Percentiles rank a stretch among this genome's conserved stretches.
Evolutionary conservation across 2,329 filamentous ascomycete species (phyloP).

Genomic region (Penicillium vulpinum): DNA sequence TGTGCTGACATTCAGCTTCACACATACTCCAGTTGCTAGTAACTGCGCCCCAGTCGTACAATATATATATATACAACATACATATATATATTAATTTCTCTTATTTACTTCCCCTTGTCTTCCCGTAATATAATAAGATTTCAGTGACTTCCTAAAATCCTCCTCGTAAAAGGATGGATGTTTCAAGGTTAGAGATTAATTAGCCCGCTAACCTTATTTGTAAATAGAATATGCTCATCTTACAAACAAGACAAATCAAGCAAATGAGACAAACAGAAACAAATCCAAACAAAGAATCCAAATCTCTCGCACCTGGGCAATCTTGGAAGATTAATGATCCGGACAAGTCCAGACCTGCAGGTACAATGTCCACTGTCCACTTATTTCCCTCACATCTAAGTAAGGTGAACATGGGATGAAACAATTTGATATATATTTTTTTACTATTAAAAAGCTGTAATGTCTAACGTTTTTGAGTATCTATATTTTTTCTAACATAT

Average conservation of each 20-base stretch:
- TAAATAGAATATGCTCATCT: no score
- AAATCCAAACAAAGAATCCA: no score
- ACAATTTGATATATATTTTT: slow-evolving; percentile 4
- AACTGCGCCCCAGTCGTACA: no score
- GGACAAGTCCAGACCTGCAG: slow-evolving; percentile 5
- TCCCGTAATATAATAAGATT: neutral
- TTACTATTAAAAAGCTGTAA: no score
- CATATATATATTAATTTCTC: neutral
- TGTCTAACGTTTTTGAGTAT: no score
- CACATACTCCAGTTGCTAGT: no score
- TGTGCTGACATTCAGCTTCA: no score
- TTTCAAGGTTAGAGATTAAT: neutral
- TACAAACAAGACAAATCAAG: neutral
- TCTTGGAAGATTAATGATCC: slow-evolving; percentile 9
- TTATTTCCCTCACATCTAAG: slow-evolving; percentile 6
- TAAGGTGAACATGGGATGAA: slow-evolving; percentile 13
- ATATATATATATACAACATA: no score
- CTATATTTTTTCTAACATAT: no score
- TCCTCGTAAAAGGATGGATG: no score
- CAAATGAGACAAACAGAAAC: neutral
- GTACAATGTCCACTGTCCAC: neutral
- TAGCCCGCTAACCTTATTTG: neutral
- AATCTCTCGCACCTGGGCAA: no score
- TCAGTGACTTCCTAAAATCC: neutral
- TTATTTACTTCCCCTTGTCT: neutral